Evolutionary conservation across 148 eudicot genomes (phyloP).

Genomic region (Dysphania ambrosioides): DNA sequence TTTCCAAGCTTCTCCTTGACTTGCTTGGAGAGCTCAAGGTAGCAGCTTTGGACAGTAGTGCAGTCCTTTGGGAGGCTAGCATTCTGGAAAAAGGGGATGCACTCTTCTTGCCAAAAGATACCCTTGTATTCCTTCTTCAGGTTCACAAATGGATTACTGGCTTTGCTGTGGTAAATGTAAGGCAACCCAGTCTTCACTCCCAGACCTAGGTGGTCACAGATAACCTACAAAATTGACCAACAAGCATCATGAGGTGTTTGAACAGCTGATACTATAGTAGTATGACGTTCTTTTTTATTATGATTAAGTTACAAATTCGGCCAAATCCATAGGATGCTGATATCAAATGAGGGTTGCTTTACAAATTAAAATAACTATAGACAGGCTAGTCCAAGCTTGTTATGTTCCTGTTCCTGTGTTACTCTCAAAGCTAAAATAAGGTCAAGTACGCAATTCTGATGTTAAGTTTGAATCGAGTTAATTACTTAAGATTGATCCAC

Average conservation of each 20-base stretch:
- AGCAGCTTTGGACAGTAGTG: constrained; percentile 73
- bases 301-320: too few species aligned
- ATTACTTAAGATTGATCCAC: too few species aligned
- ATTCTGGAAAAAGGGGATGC: constrained; percentile 81
- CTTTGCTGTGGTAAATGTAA: constrained; percentile 93
- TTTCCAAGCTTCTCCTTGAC: constrained; percentile 79
- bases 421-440: too few species aligned
- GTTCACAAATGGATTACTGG: constrained; percentile 87
- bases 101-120: constrained; percentile 89
- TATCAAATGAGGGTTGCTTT: background rate
- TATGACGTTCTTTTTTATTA: too few species aligned
- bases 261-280: background rate
- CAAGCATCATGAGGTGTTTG: too few species aligned
- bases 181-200: constrained; percentile 88
- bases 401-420: too few species aligned
- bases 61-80: constrained; percentile 66
- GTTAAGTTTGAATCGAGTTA: too few species aligned
- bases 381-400: too few species aligned
- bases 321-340: background rate
- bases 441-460: too few species aligned
- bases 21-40: constrained; percentile 69
- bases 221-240: constrained; percentile 44
- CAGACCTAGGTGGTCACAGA: constrained; percentile 77
- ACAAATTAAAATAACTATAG: too few species aligned
- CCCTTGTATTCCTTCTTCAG: constrained; percentile 91